Conservation (phyloP, 2,329 filamentous ascomycete genomes). For the Didymella pinodella region DNA sequence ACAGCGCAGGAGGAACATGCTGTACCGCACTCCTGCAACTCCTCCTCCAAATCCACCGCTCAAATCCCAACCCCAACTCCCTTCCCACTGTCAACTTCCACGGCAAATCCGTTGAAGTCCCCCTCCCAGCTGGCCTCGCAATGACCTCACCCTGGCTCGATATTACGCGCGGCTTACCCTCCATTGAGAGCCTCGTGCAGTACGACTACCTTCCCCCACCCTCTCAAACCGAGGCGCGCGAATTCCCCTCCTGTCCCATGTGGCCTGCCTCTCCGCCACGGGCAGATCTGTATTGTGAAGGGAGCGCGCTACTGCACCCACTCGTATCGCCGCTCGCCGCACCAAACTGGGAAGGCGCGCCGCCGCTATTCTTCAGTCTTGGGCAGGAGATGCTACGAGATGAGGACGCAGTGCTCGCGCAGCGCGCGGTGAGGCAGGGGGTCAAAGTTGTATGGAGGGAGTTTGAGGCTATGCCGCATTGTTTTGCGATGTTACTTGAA, state of each 20-base stretch:
- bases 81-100: slow-evolving; percentile 65
- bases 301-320: slow-evolving; percentile 65
- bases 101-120: slow-evolving; percentile 64
- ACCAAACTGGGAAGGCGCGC: slow-evolving; percentile 66
- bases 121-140: slow-evolving; percentile 71
- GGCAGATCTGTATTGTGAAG: slow-evolving; percentile 58
- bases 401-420: slow-evolving; percentile 69
- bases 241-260: slow-evolving; percentile 58
- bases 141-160: slow-evolving; percentile 76
- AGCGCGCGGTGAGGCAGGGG: slow-evolving; percentile 63
- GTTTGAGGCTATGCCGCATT: slow-evolving; percentile 83
- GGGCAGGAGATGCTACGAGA: slow-evolving; percentile 77
- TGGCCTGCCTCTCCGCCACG: slow-evolving; percentile 58
- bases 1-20: slow-evolving; percentile 79
- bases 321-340: slow-evolving; percentile 69
- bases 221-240: slow-evolving; percentile 45
- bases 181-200: slow-evolving; percentile 58
- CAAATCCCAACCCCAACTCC: slow-evolving; percentile 45
- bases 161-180: slow-evolving; percentile 69
- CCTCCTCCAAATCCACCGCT: slow-evolving; percentile 68
- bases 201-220: slow-evolving; percentile 71
- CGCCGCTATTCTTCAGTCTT: slow-evolving; percentile 72
- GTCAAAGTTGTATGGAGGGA: slow-evolving; percentile 72
- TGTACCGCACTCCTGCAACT: slow-evolving; percentile 71
- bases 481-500: slow-evolving; percentile 62